Conservation (phyloP, 2,329 filamentous ascomycete genomes). For the Colletotrichum magnum region DNA sequence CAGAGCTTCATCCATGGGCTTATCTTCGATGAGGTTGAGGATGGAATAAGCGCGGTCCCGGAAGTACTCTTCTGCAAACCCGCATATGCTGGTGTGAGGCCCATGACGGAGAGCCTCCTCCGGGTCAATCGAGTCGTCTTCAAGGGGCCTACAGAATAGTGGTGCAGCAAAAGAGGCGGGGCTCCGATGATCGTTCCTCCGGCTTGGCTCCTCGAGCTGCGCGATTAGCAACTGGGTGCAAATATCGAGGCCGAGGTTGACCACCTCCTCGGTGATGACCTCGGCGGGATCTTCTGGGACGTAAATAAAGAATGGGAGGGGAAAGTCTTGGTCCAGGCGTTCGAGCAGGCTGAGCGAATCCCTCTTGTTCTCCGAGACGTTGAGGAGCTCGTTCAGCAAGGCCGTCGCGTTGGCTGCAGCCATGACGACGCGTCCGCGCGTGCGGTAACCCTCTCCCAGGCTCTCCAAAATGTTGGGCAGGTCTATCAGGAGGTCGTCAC, state of each 20-base stretch:
- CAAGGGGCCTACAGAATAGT: conserved; percentile 23
- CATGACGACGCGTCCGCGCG: conserved; percentile 41
- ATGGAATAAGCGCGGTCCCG: conserved; percentile 12
- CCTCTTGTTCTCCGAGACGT: conserved; percentile 35
- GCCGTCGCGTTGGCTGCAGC: conserved; percentile 54
- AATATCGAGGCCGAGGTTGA: conserved; percentile 51
- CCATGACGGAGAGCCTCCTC: conserved; percentile 23
- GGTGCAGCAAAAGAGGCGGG: conserved; percentile 9
- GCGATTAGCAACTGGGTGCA: conserved; percentile 54
- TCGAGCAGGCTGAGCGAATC: conserved; percentile 48
- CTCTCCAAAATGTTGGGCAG: conserved; percentile 32
- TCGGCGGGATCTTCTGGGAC: conserved; percentile 25
- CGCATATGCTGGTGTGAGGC: conserved; percentile 19
- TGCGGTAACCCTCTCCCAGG: conserved; percentile 9
- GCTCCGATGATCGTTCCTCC: neutral
- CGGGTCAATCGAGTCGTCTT: conserved; percentile 9
- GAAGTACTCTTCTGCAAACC: neutral
- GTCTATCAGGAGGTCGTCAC: conserved; percentile 48
- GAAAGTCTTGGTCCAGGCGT: conserved; percentile 49
- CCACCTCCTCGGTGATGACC: conserved; percentile 38
- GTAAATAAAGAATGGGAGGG: conserved; percentile 46
- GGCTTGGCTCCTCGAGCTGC: conserved; percentile 36
- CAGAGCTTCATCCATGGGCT: conserved; percentile 30
- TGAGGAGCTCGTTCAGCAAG: conserved; percentile 47
- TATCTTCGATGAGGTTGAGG: conserved; percentile 9